These are phyloP conservation scores for Zymoseptoria crescenta DNA, from an alignment of 2,329 filamentous ascomycete genomes.

Conservation along the genomic window DNA sequence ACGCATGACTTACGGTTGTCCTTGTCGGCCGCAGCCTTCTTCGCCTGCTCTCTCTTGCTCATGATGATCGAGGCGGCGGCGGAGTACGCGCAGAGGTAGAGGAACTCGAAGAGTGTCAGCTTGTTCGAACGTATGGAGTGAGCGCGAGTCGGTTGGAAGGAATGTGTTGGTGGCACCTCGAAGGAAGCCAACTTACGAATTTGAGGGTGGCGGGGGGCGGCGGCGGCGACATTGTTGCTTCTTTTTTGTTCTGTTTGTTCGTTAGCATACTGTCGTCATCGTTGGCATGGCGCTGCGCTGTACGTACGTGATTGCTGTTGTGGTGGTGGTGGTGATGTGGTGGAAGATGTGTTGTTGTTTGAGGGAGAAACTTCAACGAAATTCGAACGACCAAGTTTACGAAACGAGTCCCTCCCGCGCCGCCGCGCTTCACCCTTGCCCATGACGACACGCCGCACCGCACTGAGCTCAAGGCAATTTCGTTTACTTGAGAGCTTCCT, in stretches of 20 bases:
- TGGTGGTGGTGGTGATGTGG: background rate
- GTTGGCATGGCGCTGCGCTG: background rate
- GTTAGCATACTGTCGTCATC: background rate
- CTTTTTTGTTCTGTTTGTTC: background rate
- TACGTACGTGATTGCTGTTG: background rate
- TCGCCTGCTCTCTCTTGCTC: background rate
- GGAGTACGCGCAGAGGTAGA: background rate
- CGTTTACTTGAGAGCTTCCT: background rate
- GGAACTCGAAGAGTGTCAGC: background rate
- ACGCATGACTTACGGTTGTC: background rate
- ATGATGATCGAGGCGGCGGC: background rate
- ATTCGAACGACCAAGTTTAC: background rate
- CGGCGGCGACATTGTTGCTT: background rate
- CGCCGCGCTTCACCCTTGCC: background rate
- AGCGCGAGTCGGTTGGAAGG: background rate
- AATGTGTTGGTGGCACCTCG: background rate
- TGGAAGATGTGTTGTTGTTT: background rate
- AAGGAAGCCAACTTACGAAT: background rate
- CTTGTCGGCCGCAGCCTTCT: background rate
- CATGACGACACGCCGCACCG: background rate
- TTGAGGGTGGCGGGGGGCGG: background rate
- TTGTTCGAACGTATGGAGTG: background rate
- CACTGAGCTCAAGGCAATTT: background rate
- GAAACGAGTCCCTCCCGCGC: background rate
- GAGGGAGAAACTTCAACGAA: background rate